Conservation (phyloP, 2,329 filamentous ascomycete species). For the Colletotrichum sp. region DNA sequence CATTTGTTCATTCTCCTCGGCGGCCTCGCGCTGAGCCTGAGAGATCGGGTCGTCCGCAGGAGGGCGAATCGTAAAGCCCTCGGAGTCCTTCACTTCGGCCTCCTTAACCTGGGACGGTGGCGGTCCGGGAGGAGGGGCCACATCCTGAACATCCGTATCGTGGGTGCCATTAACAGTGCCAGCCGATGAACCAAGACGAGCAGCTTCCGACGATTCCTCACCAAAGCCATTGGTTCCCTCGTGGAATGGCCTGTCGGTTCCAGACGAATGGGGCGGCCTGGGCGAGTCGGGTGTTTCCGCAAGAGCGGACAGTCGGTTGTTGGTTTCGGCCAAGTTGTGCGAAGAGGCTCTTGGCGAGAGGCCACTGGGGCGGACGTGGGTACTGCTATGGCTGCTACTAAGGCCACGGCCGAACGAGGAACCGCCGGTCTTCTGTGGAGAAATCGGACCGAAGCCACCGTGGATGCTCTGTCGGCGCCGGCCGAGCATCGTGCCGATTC, state of each 20-base stretch:
- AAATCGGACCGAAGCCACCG: constrained; percentile 63
- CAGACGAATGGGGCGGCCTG: constrained; percentile 15
- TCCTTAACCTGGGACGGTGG: constrained; percentile 50
- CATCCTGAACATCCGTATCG: constrained; percentile 53
- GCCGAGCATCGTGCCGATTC: constrained; percentile 73
- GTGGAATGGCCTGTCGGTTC: constrained; percentile 38
- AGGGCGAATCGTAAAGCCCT: constrained; percentile 78
- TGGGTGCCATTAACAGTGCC: constrained; percentile 52
- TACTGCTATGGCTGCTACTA: constrained; percentile 64
- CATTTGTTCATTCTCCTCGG: constrained; percentile 65
- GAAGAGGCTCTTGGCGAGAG: constrained; percentile 65
- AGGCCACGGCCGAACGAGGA: constrained; percentile 64
- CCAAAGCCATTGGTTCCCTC: constrained; percentile 53
- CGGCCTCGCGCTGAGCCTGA: constrained; percentile 72
- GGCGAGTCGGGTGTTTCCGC: constrained; percentile 58
- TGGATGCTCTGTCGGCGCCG: constrained; percentile 71
- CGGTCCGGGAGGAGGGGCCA: constrained; percentile 56
- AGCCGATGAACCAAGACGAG: constrained; percentile 33
- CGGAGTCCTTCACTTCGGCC: constrained; percentile 64
- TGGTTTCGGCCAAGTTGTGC: constrained; percentile 61
- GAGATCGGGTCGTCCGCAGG: constrained; percentile 70
- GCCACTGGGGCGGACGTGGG: constrained; percentile 39
- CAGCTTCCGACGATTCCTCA: constrained; percentile 34
- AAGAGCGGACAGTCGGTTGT: constrained; percentile 59
- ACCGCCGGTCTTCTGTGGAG: constrained; percentile 54